Base-by-base conservation (phyloP, 2,329 filamentous ascomycete species). In the Nakataea oryzae region DNA sequence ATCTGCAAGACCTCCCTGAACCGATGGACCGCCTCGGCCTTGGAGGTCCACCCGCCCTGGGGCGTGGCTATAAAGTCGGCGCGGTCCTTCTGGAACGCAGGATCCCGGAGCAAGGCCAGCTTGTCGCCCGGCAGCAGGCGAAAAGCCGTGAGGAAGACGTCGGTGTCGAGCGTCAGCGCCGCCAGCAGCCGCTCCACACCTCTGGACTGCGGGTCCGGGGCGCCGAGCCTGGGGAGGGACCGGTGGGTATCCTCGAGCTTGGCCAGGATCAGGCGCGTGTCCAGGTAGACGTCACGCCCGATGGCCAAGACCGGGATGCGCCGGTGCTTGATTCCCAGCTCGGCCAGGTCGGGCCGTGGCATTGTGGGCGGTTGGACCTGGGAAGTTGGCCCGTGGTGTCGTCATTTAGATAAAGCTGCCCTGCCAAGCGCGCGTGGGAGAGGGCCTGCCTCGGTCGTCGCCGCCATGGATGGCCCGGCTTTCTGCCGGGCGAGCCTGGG, bases 291-390 rank as follows among this genome's bases (percentile, higher is more conserved):
- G 69, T 89, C 83, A 7, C 82, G 78, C 21, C 86, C 87, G 66
- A 90, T 85, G 27, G 84, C 75, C 60, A 91, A 73, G 60, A 91
- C 69, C 1, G 88, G 88, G 62, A 90, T 90, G 63, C 88, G 86
- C 4, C 88, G 82, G 73, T 92, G 87, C 8, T 77, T 75, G 62
- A 90, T 78, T 29, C 85, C 86, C 17, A 91, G 78, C 1, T 76
- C 74, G 24, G 75, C 72, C 17, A 90, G 70, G 70, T 89, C 86
- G 1, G 86, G 86, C 29, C 88, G 84, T 8, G 88, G 88, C 70
- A 90, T 76, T 41, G 82, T 79, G 3, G 78, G 74, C 0, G 88
- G 86, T 84, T 91, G 87, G 59, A 85, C 29, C 24, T 50, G 26
- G 24, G 26, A 28, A 6, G 30, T 34, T 50, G 24, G 26, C 17